A percentile compares a stretch with the other conserved stretches of the same genome.
These are phyloP conservation scores for Pseudocercospora fuligena DNA, from an alignment of 2,329 filamentous ascomycete species.

Conservation along the genomic window DNA sequence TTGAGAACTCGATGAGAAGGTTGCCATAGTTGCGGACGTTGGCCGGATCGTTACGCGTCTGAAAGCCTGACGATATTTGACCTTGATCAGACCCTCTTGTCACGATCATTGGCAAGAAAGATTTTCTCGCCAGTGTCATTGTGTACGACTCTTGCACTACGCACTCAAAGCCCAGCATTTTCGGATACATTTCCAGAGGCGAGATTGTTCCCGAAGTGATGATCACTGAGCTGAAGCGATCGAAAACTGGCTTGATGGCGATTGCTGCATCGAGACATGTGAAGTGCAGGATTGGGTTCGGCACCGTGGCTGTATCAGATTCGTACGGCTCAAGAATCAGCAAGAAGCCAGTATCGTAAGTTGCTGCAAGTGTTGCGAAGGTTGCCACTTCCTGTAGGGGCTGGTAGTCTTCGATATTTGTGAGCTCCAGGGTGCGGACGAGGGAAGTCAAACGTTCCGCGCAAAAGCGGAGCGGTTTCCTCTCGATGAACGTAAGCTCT, in stretches of 20 bases:
- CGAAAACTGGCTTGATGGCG: slow-evolving; percentile 96
- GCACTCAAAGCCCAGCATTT: slow-evolving; percentile 92
- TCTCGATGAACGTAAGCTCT: slow-evolving; percentile 96
- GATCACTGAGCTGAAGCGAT: slow-evolving; percentile 96
- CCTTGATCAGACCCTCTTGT: slow-evolving; percentile 94
- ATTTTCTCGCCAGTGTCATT: slow-evolving; percentile 91
- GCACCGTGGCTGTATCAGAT: slow-evolving; percentile 91
- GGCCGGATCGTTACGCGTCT: slow-evolving; percentile 91
- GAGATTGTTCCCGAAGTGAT: slow-evolving; percentile 98
- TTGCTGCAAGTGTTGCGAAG: slow-evolving; percentile 93
- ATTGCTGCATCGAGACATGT: slow-evolving; percentile 97
- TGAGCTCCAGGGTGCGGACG: slow-evolving; percentile 90
- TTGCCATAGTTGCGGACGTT: slow-evolving; percentile 98
- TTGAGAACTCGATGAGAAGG: slow-evolving; percentile 90
- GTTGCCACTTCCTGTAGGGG: slow-evolving; percentile 96
- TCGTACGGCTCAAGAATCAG: slow-evolving; percentile 97
- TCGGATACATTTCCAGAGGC: slow-evolving; percentile 97
- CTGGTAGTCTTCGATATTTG: slow-evolving; percentile 97
- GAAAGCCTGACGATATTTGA: slow-evolving; percentile 89
- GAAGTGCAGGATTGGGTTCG: slow-evolving; percentile 96
- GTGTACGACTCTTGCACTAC: slow-evolving; percentile 96
- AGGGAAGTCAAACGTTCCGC: slow-evolving; percentile 93
- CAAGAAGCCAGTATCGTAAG: slow-evolving; percentile 94
- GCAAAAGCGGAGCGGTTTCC: slow-evolving; percentile 92
- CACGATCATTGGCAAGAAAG: slow-evolving; percentile 98